Percentiles rank a stretch among this genome's conserved stretches.
These are phyloP conservation scores for Penicillium alfredii DNA, from an alignment of 495 filamentous ascomycete genomes.

Conservation along the genomic window DNA sequence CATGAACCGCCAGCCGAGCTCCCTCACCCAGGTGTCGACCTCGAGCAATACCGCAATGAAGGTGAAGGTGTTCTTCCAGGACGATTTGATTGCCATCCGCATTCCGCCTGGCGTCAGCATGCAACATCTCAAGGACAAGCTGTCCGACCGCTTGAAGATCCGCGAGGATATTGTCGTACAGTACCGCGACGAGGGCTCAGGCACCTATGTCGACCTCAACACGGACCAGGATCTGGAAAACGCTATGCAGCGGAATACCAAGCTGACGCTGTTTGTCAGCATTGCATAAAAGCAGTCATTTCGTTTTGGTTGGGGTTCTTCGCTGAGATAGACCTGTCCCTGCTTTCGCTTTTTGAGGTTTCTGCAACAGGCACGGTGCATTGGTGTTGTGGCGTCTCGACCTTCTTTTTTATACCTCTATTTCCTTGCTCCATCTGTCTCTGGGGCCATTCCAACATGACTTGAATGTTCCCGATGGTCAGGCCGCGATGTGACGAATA, in stretches of 20 bases:
- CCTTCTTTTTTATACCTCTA: too few species aligned
- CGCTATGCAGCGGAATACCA: slow-evolving; percentile 77
- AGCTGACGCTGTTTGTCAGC: slow-evolving; percentile 75
- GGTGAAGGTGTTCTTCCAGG: slow-evolving; percentile 88
- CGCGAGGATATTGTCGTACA: slow-evolving; percentile 66
- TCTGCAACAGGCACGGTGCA: slow-evolving; percentile 19
- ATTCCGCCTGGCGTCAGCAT: slow-evolving; percentile 75
- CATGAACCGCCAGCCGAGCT: slow-evolving; percentile 68
- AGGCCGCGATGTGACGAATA: slow-evolving; percentile 22
- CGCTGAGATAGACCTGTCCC: slow-evolving; percentile 22
- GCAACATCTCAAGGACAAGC: slow-evolving; percentile 72
- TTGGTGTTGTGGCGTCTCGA: slow-evolving; percentile 26
- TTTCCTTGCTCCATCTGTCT: slow-evolving; percentile 13
- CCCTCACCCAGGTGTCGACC: slow-evolving; percentile 63
- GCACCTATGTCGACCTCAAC: slow-evolving; percentile 63
- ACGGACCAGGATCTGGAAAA: slow-evolving; percentile 74
- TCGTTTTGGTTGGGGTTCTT: slow-evolving; percentile 2
- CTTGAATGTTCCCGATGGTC: too few species aligned
- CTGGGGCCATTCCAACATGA: slow-evolving; percentile 26
- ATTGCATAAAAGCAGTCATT: slow-evolving; percentile 31
- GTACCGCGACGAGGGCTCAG: slow-evolving; percentile 82
- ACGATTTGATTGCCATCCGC: slow-evolving; percentile 85
- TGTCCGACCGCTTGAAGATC: slow-evolving; percentile 70
- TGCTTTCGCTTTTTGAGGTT: slow-evolving; percentile 4
- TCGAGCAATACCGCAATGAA: slow-evolving; percentile 59